These are phyloP conservation scores for Akanthomyces dipterigenus DNA, from an alignment of 2,329 filamentous ascomycete species.

Conservation along the genomic window DNA sequence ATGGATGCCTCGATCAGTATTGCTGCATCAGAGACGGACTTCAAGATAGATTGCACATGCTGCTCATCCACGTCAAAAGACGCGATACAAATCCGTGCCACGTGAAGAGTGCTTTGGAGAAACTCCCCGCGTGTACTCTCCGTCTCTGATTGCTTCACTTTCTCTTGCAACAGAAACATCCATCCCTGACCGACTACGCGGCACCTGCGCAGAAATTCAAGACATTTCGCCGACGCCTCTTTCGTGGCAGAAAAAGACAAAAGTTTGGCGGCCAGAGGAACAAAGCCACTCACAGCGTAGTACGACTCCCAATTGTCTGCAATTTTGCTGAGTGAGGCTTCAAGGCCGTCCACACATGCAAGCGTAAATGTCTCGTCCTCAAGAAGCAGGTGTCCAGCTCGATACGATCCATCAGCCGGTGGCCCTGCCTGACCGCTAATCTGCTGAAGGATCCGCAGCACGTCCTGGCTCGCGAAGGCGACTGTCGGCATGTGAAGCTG, in stretches of 20 bases:
- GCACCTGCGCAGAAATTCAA: not conserved
- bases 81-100: not conserved
- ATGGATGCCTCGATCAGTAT: not conserved
- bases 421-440: not conserved
- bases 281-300: not conserved
- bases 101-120: not conserved
- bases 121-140: not conserved
- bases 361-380: not conserved
- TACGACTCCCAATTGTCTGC: conserved; percentile 4
- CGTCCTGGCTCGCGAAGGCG: not conserved
- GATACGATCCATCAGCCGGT: not conserved
- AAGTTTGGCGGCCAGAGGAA: not conserved
- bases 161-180: conserved; percentile 1
- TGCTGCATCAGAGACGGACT: not conserved
- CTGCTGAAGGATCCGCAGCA: not conserved
- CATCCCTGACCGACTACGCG: not conserved
- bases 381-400: not conserved
- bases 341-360: not conserved
- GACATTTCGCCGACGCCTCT: not conserved
- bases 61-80: not conserved
- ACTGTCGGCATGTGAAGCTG: conserved; percentile 1
- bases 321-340: not conserved
- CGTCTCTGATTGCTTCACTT: not conserved
- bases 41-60: not conserved
- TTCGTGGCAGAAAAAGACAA: not conserved